Percentiles rank a stretch among this genome's conserved stretches.
Evolutionary conservation across 2,329 filamentous ascomycete genomes (phyloP).

Genomic region (Elsinoe arachidis): DNA sequence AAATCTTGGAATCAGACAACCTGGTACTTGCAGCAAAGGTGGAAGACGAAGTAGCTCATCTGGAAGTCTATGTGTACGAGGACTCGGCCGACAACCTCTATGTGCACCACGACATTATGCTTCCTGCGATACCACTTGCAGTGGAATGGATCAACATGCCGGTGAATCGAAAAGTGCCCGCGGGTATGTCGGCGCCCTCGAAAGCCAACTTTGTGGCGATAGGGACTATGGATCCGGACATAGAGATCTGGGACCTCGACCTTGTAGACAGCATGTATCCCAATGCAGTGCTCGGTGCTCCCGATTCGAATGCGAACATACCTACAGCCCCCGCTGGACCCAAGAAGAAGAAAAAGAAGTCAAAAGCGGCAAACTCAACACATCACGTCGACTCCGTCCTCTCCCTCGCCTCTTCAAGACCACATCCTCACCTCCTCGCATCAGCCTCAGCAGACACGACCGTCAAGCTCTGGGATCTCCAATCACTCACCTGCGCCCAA

Average conservation of each 20-base stretch:
- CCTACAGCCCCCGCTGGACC: conserved; percentile 31
- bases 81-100: conserved; percentile 93
- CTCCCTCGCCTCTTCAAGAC: conserved; percentile 81
- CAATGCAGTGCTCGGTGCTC: conserved; percentile 85
- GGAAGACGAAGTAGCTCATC: conserved; percentile 91
- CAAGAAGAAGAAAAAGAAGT: conserved; percentile 88
- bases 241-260: conserved; percentile 97
- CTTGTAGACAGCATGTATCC: conserved; percentile 97
- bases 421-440: conserved; percentile 87
- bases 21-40: conserved; percentile 85
- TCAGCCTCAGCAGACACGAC: conserved; percentile 95
- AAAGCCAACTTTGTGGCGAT: conserved; percentile 88
- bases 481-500: conserved; percentile 85
- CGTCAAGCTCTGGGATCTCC: conserved; percentile 94
- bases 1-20: conserved; percentile 88
- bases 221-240: conserved; percentile 95
- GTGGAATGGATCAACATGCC: conserved; percentile 92
- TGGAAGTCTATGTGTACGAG: conserved; percentile 97
- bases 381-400: conserved; percentile 94
- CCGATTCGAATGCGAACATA: conserved; percentile 30
- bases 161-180: conserved; percentile 55
- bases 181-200: conserved; percentile 20
- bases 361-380: conserved; percentile 76
- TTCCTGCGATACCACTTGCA: conserved; percentile 89
- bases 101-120: conserved; percentile 98